Evolutionary conservation across 352 stramenopile species (phyloP), one percentile per base, ranked within the genome.

Genomic region (Albugo candida): DNA sequence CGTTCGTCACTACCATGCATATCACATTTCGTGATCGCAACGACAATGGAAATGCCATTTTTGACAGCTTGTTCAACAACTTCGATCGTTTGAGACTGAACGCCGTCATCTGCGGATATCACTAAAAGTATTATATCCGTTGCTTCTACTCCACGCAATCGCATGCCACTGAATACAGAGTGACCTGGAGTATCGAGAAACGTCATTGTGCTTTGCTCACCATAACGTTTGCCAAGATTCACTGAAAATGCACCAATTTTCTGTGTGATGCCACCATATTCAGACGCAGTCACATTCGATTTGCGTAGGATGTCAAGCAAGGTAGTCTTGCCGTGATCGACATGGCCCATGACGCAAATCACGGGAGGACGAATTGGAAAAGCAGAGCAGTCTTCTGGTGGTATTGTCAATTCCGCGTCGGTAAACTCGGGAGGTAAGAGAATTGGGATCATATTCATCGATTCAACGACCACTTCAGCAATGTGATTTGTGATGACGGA

Each of bases 161-260:
- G 79, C 95, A 99, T 99, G 45, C 92, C 86, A 18, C 78, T 93
- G 56, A 99, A 99, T 37, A 95, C 94, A 11, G 93, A 93, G 61
- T 99, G 96, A n/a, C 96, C 96, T 14, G 96, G 96, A n/a, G 96
- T 99, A 57, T 99, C 96, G 54, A 99, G 97, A 55, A 99, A 98
- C 1, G 92, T 97, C 38, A 97, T 75, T 41, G 60, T 68, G 12
- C 55, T 49, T 39, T 79, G 64, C 1, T 55, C 56, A 13, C 70
- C 71, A 52, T 76, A 81, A 36, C 75, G 70, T 54, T 91, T 71
- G 55, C 68, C 86, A 54, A 97, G 80, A 50, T 95, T 75, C 11
- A 98, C 94, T 17, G 95, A 94, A 60, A 98, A 99, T 5, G 93
- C 92, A 48, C 80, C 84, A 53, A 99, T 98, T 42, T 77, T 76